phyloP scores from a whole-genome alignment of 768 basidiomycete genomes.

The Vishniacozyma victoriae region DNA sequence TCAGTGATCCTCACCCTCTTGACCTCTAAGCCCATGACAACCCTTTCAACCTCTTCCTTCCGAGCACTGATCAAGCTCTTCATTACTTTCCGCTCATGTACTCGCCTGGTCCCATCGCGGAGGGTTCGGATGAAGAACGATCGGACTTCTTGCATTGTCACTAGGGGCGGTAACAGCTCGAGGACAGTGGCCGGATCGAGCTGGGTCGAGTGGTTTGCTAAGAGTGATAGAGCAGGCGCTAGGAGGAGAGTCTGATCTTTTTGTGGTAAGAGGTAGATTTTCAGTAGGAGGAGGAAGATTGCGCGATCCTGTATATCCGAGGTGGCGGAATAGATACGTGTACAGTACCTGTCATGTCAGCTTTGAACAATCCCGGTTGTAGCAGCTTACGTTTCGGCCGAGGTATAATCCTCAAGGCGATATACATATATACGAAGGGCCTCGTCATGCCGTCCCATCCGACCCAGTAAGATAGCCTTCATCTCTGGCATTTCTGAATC shows the following conservation, averaged over 20 bases:
- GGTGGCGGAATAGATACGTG: slow-evolving; percentile 59
- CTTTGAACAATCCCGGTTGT: not conserved
- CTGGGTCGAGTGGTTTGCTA: slow-evolving; percentile 73
- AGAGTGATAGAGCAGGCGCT: slow-evolving; percentile 76
- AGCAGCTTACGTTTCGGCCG: slow-evolving; percentile 75
- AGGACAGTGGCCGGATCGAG: slow-evolving; percentile 77
- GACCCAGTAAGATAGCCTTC: slow-evolving; percentile 81
- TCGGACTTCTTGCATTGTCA: slow-evolving; percentile 72
- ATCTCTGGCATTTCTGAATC: slow-evolving; percentile 76
- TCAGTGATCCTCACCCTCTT: slow-evolving; percentile 84
- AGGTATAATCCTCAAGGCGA: slow-evolving; percentile 69
- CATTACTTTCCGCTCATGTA: slow-evolving; percentile 59
- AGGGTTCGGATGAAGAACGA: slow-evolving; percentile 67
- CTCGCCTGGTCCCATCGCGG: slow-evolving; percentile 59
- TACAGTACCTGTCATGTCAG: slow-evolving; percentile 67
- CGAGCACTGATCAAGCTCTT: slow-evolving; percentile 67
- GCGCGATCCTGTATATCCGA: slow-evolving; percentile 53
- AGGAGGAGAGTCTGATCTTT: slow-evolving; percentile 52
- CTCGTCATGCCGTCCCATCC: slow-evolving; percentile 82
- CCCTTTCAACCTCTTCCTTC: slow-evolving; percentile 67
- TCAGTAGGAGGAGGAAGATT: slow-evolving; percentile 78
- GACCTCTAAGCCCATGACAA: slow-evolving; percentile 68
- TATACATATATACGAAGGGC: slow-evolving; percentile 95
- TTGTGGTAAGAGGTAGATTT: slow-evolving; percentile 74
- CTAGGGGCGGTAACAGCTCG: slow-evolving; percentile 80